Percentiles rank a stretch among this genome's conserved stretches.
phyloP scores from a whole-genome alignment of 805 yeast species.

The Sugiyamaella marilandica region DNA sequence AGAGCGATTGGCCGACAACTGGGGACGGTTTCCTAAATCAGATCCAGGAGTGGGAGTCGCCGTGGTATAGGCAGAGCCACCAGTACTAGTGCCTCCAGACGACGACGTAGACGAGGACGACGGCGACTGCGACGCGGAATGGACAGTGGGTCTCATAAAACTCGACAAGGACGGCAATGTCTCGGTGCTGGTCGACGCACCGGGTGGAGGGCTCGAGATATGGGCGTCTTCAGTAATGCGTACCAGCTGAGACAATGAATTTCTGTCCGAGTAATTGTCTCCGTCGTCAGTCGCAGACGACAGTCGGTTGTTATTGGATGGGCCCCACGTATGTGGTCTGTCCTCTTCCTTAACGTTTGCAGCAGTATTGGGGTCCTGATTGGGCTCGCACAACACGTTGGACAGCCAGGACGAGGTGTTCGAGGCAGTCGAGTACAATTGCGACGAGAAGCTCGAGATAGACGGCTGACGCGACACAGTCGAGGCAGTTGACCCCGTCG shows the following conservation, averaged over 20 bases:
- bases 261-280: slow-evolving; percentile 18
- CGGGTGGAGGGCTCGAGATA: slow-evolving; percentile 19
- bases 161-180: slow-evolving; percentile 9
- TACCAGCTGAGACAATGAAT: slow-evolving; percentile 24
- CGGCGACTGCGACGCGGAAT: slow-evolving; percentile 9
- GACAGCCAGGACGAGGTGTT: slow-evolving; percentile 26
- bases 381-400: slow-evolving; percentile 21
- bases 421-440: slow-evolving; percentile 19
- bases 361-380: slow-evolving; percentile 6
- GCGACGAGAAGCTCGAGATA: slow-evolving; percentile 19
- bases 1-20: slow-evolving; percentile 25
- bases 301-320: slow-evolving; percentile 21
- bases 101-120: not conserved
- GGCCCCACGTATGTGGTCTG: slow-evolving; percentile 31
- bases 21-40: slow-evolving; percentile 17
- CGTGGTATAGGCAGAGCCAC: not conserved
- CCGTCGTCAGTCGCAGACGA: slow-evolving; percentile 23
- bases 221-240: slow-evolving; percentile 23
- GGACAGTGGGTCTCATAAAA: not conserved
- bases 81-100: slow-evolving; percentile 1
- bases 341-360: slow-evolving; percentile 20
- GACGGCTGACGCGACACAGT: slow-evolving; percentile 19
- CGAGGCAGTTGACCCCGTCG: slow-evolving; percentile 7
- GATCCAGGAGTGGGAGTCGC: not conserved
- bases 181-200: not conserved